Base-by-base conservation (phyloP, 306 rosid genomes). In the Vigna unguiculata region DNA sequence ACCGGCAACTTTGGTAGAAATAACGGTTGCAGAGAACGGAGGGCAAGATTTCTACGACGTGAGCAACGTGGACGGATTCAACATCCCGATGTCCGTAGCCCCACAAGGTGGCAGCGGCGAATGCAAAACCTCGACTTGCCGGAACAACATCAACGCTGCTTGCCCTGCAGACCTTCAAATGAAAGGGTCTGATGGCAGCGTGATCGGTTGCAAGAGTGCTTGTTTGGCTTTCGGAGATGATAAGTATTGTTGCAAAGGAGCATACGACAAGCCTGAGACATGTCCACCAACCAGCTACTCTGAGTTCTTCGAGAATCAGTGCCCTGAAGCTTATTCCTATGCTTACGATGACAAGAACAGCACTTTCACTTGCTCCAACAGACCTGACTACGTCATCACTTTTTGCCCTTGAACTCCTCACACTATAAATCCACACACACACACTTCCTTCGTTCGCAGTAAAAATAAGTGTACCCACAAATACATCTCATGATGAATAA, bases 151-250 rank as follows among this genome's bases (percentile, higher is more conserved):
- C 10, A 81, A 77, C 16, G 0, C 30, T 0, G 34, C 2, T 12
- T 84, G 88, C n/a, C 85, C 78, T 0, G 2, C 12, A 0, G 74
- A 34, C 4, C 59, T 81, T 9, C 63, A 34, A 11, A 6, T 68
- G 21, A 61, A 8, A 36, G 82, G 80, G 0, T 9, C 70, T 0
- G 75, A 54, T n/a, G 83, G 83, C 0, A 69, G 4, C 1, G 88
- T 84, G 1, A 53, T 84, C 0, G 88, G 49, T 4, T 77, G 88
- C 75, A 81, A 77, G 66, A 84, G 83, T 28, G 87, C 87, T 14
- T 81, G 85, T 7, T 1, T 12, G 60, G 75, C 69, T 4, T 84
- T 80, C n/a, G 30, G 30, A 25, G 4, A 20, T 30, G 69, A 73
- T 0, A 36, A 61, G 32, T 85, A 78, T 60, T 85, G 88, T 16